A percentile compares a stretch with the other conserved stretches of the same genome.
Conservation (phyloP, 345 rosid species). For the Reutealis trisperma region DNA sequence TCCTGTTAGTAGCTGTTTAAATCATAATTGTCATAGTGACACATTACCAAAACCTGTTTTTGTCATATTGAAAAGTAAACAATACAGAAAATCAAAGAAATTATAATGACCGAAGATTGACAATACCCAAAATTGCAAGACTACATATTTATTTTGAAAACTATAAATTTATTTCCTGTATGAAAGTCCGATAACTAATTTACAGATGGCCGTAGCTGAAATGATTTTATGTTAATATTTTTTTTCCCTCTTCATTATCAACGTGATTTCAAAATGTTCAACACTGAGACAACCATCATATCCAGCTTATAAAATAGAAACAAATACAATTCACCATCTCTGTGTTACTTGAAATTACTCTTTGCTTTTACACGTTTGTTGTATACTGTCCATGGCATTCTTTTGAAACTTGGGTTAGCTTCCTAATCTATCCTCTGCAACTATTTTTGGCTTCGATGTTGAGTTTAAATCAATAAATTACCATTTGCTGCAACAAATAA, state of each 20-base stretch:
- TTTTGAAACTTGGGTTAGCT: neutral
- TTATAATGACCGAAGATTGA: too few relatives aligned
- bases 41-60: too few relatives aligned
- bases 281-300: neutral
- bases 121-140: too few relatives aligned
- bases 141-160: too few relatives aligned
- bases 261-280: constrained; percentile 6
- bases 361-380: neutral
- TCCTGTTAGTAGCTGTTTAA: too few relatives aligned
- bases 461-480: neutral
- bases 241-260: neutral
- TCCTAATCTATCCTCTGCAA: neutral
- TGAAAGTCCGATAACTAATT: neutral
- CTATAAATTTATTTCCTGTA: too few relatives aligned
- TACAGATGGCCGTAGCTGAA: neutral
- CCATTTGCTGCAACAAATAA: constrained; percentile 9
- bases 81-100: too few relatives aligned
- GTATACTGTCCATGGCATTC: neutral
- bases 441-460: neutral
- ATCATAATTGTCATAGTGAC: too few relatives aligned
- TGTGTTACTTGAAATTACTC: neutral
- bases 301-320: neutral
- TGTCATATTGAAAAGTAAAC: too few relatives aligned
- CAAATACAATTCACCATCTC: neutral
- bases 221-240: neutral